These are phyloP conservation scores for Hydrangea macrophylla DNA, from an alignment of 148 eudicot genomes.

Conservation along the genomic window DNA sequence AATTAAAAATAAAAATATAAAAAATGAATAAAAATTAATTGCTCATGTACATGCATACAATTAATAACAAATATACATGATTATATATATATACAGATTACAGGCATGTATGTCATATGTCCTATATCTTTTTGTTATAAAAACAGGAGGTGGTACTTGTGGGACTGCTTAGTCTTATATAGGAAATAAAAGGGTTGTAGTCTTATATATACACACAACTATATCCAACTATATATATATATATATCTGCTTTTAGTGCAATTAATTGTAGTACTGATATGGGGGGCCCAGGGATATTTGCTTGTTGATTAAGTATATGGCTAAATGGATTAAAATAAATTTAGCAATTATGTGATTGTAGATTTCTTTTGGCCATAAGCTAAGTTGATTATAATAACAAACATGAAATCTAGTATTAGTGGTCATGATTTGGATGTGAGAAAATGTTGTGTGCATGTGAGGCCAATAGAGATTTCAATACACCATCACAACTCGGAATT, in stretches of 20 bases:
- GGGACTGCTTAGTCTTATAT: background rate
- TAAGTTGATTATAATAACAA: background rate
- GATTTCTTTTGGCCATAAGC: background rate
- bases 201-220: too few species aligned
- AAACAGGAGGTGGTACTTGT: constrained; percentile 1
- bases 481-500: too few species aligned
- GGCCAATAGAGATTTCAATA: too few species aligned
- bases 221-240: background rate
- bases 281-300: constrained; percentile 6
- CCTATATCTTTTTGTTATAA: background rate
- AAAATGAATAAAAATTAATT: background rate
- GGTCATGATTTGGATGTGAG: background rate
- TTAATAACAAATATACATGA: constrained; percentile 7
- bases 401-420: constrained; percentile 1
- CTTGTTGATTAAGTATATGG: background rate
- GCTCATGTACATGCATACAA: background rate
- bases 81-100: background rate
- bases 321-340: background rate
- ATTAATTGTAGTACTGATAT: background rate
- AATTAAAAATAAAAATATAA: too few species aligned
- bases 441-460: background rate
- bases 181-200: background rate
- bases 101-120: background rate
- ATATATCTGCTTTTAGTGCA: background rate
- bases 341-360: background rate